Base-by-base conservation (phyloP, 768 basidiomycete genomes). In the Crepidotus variabilis region DNA sequence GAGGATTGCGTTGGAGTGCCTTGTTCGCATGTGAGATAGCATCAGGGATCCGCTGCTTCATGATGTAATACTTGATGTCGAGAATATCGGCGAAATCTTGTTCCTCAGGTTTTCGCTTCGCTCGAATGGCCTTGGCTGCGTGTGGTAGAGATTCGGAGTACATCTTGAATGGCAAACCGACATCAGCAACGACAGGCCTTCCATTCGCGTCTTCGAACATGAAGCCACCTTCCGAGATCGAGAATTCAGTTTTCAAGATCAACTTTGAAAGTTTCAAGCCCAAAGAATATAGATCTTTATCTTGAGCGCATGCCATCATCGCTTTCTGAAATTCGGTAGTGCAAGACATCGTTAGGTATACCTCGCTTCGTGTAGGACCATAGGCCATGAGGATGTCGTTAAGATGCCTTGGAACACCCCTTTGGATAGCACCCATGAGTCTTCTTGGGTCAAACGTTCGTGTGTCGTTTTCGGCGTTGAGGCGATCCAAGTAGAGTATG, bases 131-230 rank as follows among this genome's bases (percentile, higher is more conserved):
- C 23, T 72, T 72, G 8, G 86, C 85, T 62, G 84, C 85, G 18
- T 75, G 69, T 3, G 86, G 85, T 5, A 88, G 69, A 0, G 85
- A 71, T 59, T 88, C 85, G 6, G 71, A 61, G 79, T 80, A 89
- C 69, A 73, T 74, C 23, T 57, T 77, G 70, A 88, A 88, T 0
- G 85, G 85, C 13, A 88, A 69, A 1, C 84, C 85, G 13, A 78
- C 39, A 53, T 78, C 75, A 22, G 73, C 64, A 2, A 65, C 63
- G 57, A 80, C 77, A n/a, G 65, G 46, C 36, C 58, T 65, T 1
- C 83, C 80, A 0, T 79, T 79, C 4, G 72, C 71, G 51, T 84
- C 71, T 53, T 77, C 65, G 0, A 69, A 61, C 61, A 82, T 73
- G 67, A 81, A 87, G 21, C 64, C 69, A 1, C 86, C 86, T n/a